Evolutionary conservation across 768 basidiomycete species (phyloP), one percentile per base, ranked within the genome.

Genomic region (Agaricus sinodeliciosus): DNA sequence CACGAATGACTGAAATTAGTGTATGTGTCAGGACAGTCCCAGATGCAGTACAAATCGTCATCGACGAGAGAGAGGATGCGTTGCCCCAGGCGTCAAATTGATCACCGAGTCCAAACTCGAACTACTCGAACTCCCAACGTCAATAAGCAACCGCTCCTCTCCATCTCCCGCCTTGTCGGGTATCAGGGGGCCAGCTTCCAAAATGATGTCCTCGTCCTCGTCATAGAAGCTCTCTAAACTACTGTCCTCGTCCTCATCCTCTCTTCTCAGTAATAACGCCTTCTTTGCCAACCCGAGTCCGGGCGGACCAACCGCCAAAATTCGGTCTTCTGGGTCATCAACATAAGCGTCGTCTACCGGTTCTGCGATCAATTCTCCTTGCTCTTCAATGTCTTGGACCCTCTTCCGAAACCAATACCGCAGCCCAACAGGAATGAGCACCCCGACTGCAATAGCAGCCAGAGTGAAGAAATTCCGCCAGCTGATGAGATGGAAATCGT

Each of bases 401-500:
- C 90, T 78, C 42, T 78, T 76, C 60, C 80, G 76, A 72, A 92
- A 91, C 72, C 84, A 86, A 60, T 88, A 90, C 55, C 92, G 80
- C 57, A 95, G 69, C 2, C 89, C 91, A 31, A 96, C 93, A 5
- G 94, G 94, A 51, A 95, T 90, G 71, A 95, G 75, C n/a, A 91
- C 94, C 4, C 93, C 94, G 11, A 93, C 78, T 51, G 89, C 90
- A 47, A 95, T 83, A 0, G 90, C 90, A 1, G 84, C 78, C 18
- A 97, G 74, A 9, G 86, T 82, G 57, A 95, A 78, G 63, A 94
- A 89, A 69, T 97, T 97, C 55, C 80, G 79, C 84, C 88, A 87
- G 52, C 93, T 95, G 58, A 98, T 81, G 45, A 98, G 78, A 67
- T 95, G 85, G 65, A 98, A 97, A 65, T 98, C 95, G 31, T 81